Base-by-base conservation (phyloP, 495 filamentous ascomycete genomes). In the Penicillium paradoxum region DNA sequence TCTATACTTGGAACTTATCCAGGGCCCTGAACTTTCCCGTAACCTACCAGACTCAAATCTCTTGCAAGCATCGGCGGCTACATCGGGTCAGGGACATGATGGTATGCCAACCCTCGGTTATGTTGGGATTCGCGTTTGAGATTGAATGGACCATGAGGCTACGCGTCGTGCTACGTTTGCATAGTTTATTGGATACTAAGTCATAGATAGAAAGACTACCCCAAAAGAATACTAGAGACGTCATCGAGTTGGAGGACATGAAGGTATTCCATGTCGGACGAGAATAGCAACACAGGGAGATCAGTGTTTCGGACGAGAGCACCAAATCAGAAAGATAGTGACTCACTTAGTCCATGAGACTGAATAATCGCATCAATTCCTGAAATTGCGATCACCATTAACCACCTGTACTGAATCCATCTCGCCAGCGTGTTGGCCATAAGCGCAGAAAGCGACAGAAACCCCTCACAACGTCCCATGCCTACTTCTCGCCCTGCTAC, bases 371-470 rank as follows among this genome's bases (percentile, higher is more conserved):
- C 45, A 36, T 17, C 34, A 18, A 14, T 29, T 7, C 18, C n/a
- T 11, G 29, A 39, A 27, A 49, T 49, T 49, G 46, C n/a, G 33
- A 29, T 38, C 33, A 49, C n/a, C 34, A 8, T 37, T 37, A 11
- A 37, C 34, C 11, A 46, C 29, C 27, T 18, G 42, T 45, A 1
- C n/a, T 32, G n/a, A 6, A 15, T 17, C 34, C 18, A 40, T 40
- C 22, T 22, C 9, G 9, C 25, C 40, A 14, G 17, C 24, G n/a
- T 29, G 4, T 27, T 44, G 4, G 27, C 21, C 14, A 43, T 33
- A 33, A 32, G 38, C 22, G 37, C 37, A 41, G 19, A 42, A 42
- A 33, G 48, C 37, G 38, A 51, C 38, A 43, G 24, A 51, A 40
- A 42, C 15, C 11, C 25, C 6, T 9, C 38, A 32, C 11, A 8